A percentile compares a stretch with the other conserved stretches of the same genome.
phyloP scores from a whole-genome alignment of 345 rosid species.

The Pistacia integerrima region DNA sequence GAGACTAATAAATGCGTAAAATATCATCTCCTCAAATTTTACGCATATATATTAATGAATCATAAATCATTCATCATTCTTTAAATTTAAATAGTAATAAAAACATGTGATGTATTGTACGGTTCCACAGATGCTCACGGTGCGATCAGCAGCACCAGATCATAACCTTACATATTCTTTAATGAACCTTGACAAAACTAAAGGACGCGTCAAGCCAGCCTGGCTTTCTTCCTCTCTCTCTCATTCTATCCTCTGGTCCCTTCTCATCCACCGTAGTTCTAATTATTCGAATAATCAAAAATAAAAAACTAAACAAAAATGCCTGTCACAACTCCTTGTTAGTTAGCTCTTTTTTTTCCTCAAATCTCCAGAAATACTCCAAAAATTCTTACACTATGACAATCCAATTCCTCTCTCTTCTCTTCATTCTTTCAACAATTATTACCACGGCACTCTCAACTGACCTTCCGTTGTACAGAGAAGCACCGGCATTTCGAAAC shows the following conservation, averaged over 20 bases:
- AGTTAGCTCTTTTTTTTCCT: not conserved
- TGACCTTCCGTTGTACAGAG: constrained; percentile 50
- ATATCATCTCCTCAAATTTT: too few relatives aligned
- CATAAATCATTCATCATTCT: too few relatives aligned
- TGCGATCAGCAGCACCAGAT: constrained; percentile 22
- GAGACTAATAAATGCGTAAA: too few relatives aligned
- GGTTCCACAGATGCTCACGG: too few relatives aligned
- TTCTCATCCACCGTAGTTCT: not conserved
- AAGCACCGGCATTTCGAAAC: constrained; percentile 78
- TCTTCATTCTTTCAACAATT: constrained; percentile 14
- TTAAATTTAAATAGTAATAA: too few relatives aligned
- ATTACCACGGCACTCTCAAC: constrained; percentile 10
- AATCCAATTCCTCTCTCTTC: not conserved
- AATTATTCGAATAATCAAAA: not conserved
- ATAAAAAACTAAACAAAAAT: too few relatives aligned
- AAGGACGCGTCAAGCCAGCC: constrained; percentile 48
- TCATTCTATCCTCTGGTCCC: not conserved
- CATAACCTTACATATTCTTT: not conserved
- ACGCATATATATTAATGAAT: too few relatives aligned
- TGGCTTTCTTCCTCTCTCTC: constrained; percentile 22
- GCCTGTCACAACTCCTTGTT: not conserved
- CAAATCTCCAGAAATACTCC: not conserved
- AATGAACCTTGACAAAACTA: not conserved
- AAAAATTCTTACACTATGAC: not conserved
- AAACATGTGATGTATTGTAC: not conserved